Percentiles rank a stretch among this genome's conserved stretches.
These are phyloP conservation scores for Debaryomyces prosopidis DNA, from an alignment of 805 yeast genomes.

Conservation along the genomic window DNA sequence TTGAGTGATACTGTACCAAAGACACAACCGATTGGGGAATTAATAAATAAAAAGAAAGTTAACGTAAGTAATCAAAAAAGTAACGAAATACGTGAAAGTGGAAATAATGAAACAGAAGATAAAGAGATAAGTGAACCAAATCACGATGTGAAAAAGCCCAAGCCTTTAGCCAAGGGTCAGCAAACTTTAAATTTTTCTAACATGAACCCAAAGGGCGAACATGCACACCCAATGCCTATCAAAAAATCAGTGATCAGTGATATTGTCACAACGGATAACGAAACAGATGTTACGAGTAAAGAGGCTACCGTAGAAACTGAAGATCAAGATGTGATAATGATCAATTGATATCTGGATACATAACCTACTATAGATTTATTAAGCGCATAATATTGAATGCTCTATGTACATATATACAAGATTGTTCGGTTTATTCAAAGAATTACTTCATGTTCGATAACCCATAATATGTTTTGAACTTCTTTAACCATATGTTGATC, in stretches of 20 bases:
- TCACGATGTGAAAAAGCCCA: conserved; percentile 1
- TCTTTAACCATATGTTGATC: conserved; percentile 21
- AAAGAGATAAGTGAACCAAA: not conserved
- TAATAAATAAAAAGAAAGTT: conserved; percentile 45
- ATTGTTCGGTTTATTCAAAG: not conserved
- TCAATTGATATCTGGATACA: conserved; percentile 7
- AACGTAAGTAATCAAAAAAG: conserved; percentile 12
- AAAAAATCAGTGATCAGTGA: conserved; percentile 37
- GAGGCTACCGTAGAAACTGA: conserved; percentile 3
- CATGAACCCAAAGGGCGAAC: not conserved
- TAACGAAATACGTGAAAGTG: conserved; percentile 3
- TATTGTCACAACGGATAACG: conserved; percentile 22
- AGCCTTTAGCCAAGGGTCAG: conserved; percentile 42
- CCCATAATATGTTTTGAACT: conserved; percentile 31
- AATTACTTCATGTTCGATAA: conserved; percentile 13
- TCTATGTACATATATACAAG: conserved; percentile 2
- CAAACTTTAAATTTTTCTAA: conserved; percentile 25
- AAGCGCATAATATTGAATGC: not conserved
- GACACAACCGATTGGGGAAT: conserved; percentile 50
- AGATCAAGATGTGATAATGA: conserved; percentile 13
- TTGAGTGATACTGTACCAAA: conserved; percentile 68
- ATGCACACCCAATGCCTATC: conserved; percentile 9
- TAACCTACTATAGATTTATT: not conserved
- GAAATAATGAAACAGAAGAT: conserved; percentile 1
- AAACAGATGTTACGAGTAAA: conserved; percentile 1